A percentile compares a stretch with the other conserved stretches of the same genome.
These are phyloP conservation scores for Rhodomyrtus psidioides DNA, from an alignment of 441 rosid genomes.

Conservation along the genomic window DNA sequence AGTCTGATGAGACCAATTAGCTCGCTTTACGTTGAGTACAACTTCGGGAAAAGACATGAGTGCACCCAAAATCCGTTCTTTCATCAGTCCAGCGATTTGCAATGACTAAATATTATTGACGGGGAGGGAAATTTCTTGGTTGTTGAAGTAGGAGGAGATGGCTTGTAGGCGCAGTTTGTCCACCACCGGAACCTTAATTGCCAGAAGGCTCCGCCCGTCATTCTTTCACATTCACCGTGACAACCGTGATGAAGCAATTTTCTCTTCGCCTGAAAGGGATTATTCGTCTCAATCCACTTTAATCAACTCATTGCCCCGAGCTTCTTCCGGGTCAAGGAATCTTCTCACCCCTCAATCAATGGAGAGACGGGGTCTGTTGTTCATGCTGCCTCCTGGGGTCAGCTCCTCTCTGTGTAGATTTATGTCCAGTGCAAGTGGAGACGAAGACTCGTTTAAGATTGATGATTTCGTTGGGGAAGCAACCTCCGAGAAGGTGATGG, in stretches of 20 bases:
- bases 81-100: not conserved
- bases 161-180: conserved; percentile 26
- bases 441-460: conserved; percentile 23
- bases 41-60: not conserved
- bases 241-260: conserved; percentile 18
- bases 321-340: not conserved
- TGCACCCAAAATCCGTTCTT: not conserved
- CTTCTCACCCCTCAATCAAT: conserved; percentile 2
- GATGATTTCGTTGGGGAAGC: conserved; percentile 27
- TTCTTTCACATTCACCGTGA: conserved; percentile 16
- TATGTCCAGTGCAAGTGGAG: conserved; percentile 28
- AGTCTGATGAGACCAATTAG: not conserved
- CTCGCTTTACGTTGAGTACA: not conserved
- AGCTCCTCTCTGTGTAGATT: conserved; percentile 24
- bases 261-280: not conserved
- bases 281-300: not conserved
- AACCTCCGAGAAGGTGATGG: conserved; percentile 15
- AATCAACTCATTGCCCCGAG: not conserved
- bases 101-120: not conserved
- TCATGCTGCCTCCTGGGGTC: conserved; percentile 7
- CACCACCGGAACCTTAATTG: conserved; percentile 14
- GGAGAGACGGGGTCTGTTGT: conserved; percentile 11
- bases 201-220: conserved; percentile 24
- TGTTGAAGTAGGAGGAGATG: conserved; percentile 6
- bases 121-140: not conserved